phyloP scores from a whole-genome alignment of 176 grass and related monocot genomes.

The Triticum aestivum region IWGSC_CS_RefSeq_v2.1 NC_057806.1:648714041-648714540 shows the following conservation, averaged over 20 bases:
- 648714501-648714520: not conserved
- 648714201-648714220: too few relatives aligned
- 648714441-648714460: not conserved
- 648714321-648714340: not conserved
- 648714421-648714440: not conserved
- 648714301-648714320: constrained; percentile 43
- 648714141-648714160: constrained; percentile 16
- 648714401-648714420: too few relatives aligned
- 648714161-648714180: constrained; percentile 56
- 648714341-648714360: not conserved
- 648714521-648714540: not conserved
- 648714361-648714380: not conserved
- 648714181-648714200: constrained; percentile 28
- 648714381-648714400: too few relatives aligned
- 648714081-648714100: constrained; percentile 60
- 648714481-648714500: not conserved
- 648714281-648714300: constrained; percentile 55
- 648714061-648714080: constrained; percentile 47
- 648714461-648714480: not conserved
- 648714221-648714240: too few relatives aligned
- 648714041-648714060: constrained; percentile 20
- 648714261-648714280: constrained; percentile 42
- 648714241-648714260: constrained; percentile 7
- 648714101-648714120: not conserved
- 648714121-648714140: too few relatives aligned